phyloP scores from a whole-genome alignment of 306 rosid genomes.

The Mimosa pudica region DNA sequence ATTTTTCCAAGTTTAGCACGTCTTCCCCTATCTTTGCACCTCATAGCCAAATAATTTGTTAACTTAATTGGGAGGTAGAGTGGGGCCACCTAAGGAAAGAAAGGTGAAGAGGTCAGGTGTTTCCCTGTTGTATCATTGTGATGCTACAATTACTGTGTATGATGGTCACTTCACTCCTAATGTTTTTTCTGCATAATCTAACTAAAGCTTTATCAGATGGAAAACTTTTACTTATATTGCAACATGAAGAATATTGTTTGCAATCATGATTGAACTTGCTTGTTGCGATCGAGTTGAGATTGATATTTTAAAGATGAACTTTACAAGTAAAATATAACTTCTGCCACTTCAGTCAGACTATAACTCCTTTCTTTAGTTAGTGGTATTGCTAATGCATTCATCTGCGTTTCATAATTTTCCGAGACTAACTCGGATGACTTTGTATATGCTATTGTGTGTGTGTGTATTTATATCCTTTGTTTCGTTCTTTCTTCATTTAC shows the following conservation, averaged over 20 bases:
- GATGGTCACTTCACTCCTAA: conserved; percentile 11
- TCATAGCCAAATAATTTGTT: no score
- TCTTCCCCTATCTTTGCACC: no score
- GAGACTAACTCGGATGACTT: background rate
- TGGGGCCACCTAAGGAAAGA: no score
- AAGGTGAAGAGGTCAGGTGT: no score
- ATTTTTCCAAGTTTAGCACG: no score
- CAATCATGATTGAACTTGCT: no score
- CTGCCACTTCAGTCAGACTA: conserved; percentile 49
- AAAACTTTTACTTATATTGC: conserved; percentile 12
- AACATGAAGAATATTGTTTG: conserved; percentile 13
- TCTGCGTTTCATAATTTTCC: background rate
- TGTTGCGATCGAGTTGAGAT: no score
- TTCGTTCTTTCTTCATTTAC: background rate
- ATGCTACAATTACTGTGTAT: no score
- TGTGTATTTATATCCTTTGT: background rate
- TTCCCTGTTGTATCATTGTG: no score
- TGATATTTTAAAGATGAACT: conserved; percentile 45
- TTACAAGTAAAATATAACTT: conserved; percentile 32
- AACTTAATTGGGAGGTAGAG: no score
- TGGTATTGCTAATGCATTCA: conserved; percentile 45
- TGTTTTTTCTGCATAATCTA: background rate
- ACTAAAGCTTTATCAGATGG: background rate
- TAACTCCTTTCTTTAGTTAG: conserved; percentile 28
- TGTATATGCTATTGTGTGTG: background rate